Percentiles rank a stretch among this genome's conserved stretches.
Evolutionary conservation across 1,284 basidiomycete genomes (phyloP).

Genomic region (Chondrostereum purpureum): DNA sequence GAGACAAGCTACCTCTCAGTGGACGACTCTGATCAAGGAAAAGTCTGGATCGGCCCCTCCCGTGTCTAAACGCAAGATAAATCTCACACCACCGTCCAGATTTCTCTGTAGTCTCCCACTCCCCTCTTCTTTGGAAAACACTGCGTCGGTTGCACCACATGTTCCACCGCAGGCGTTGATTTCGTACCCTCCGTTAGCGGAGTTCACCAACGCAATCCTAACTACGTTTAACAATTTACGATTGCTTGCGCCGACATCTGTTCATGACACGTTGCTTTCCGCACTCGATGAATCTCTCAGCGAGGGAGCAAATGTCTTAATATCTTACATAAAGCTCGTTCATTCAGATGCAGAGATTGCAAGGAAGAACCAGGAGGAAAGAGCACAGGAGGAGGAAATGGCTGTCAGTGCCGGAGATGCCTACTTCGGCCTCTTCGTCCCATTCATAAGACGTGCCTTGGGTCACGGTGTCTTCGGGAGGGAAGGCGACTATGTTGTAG

Average conservation of each 20-base stretch:
- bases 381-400: constrained; percentile 32
- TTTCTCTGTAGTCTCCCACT: constrained; percentile 42
- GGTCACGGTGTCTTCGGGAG: constrained; percentile 69
- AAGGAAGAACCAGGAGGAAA: constrained; percentile 17
- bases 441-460: constrained; percentile 62
- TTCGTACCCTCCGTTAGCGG: constrained; percentile 73
- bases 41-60: constrained; percentile 21
- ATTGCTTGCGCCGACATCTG: constrained; percentile 65
- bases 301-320: constrained; percentile 33
- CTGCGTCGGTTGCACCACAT: constrained; percentile 35
- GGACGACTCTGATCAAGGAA: constrained; percentile 11
- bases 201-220: constrained; percentile 70
- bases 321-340: constrained; percentile 35
- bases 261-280: constrained; percentile 38
- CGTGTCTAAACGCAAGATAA: constrained; percentile 2
- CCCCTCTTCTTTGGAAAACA: constrained; percentile 24
- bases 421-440: constrained; percentile 56
- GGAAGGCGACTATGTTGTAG: constrained; percentile 11
- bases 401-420: constrained; percentile 48
- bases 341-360: constrained; percentile 15
- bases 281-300: constrained; percentile 49
- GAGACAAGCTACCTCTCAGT: constrained; percentile 19
- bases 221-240: constrained; percentile 77
- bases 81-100: constrained; percentile 30
- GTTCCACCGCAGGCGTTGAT: constrained; percentile 64